phyloP scores from a whole-genome alignment of 305 asterid genomes.

The Fraxinus latifolia region DNA sequence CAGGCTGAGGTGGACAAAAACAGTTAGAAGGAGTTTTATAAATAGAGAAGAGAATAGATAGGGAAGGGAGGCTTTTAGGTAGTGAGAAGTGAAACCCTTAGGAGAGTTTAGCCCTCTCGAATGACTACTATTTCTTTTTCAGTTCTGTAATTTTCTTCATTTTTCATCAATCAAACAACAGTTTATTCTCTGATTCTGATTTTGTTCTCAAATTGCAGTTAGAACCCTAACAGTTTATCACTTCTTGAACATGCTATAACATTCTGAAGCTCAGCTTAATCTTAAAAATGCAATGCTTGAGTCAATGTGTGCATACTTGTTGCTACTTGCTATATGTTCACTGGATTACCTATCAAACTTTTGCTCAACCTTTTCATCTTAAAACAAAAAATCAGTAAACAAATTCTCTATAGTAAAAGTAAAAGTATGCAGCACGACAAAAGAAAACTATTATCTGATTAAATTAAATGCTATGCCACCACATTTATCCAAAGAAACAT shows the following conservation, averaged over 20 bases:
- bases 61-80: not conserved
- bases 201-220: not conserved
- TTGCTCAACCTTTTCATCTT: not conserved
- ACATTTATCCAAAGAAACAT: slow-evolving; percentile 1
- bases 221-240: not conserved
- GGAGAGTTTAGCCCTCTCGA: not conserved
- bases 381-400: not conserved
- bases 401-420: not conserved
- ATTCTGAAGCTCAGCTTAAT: not conserved
- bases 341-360: not conserved
- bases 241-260: not conserved
- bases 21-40: not conserved
- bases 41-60: not conserved
- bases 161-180: not conserved
- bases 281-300: not conserved
- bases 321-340: not conserved
- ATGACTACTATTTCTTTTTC: not conserved
- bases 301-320: not conserved
- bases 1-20: not conserved
- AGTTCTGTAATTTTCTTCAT: not conserved
- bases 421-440: not conserved
- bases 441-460: not conserved
- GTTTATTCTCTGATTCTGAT: not conserved
- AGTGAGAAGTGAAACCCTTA: not conserved
- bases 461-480: not conserved